Percentiles rank a stretch among this genome's conserved stretches.
phyloP scores from a whole-genome alignment of 2,329 filamentous ascomycete species.

The Colletotrichum cereale region DNA sequence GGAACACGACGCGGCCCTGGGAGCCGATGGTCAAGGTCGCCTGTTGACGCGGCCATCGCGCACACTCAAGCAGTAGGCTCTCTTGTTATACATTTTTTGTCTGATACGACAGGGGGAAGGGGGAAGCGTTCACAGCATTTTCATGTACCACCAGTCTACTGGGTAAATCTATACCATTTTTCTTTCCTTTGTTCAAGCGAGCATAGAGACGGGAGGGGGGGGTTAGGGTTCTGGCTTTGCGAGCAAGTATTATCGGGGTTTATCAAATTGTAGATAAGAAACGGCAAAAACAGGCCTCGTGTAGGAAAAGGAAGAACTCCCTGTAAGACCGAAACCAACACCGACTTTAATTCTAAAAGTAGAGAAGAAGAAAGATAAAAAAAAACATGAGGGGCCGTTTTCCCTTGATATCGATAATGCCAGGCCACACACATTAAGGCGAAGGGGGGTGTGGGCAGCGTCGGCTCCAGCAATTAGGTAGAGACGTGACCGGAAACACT shows the following conservation, averaged over 20 bases:
- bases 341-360: background rate
- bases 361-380: too few relatives aligned
- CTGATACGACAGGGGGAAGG: too few relatives aligned
- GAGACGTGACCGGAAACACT: background rate
- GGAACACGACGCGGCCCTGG: constrained; percentile 57
- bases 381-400: background rate
- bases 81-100: too few relatives aligned
- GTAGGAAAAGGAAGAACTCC: background rate
- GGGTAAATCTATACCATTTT: background rate
- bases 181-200: background rate
- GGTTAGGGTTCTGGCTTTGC: background rate
- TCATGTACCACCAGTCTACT: background rate
- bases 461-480: background rate
- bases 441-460: background rate
- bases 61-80: too few relatives aligned
- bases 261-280: background rate
- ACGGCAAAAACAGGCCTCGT: background rate
- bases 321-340: background rate
- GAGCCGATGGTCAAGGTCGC: constrained; percentile 58
- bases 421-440: background rate
- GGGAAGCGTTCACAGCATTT: background rate
- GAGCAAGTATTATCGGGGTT: too few relatives aligned
- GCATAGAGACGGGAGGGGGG: background rate
- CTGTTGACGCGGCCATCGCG: constrained; percentile 42
- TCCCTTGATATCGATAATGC: background rate